These are phyloP conservation scores for Ascomycota sp. DNA, from an alignment of 2,329 filamentous ascomycete genomes.

Conservation along the genomic window DNA sequence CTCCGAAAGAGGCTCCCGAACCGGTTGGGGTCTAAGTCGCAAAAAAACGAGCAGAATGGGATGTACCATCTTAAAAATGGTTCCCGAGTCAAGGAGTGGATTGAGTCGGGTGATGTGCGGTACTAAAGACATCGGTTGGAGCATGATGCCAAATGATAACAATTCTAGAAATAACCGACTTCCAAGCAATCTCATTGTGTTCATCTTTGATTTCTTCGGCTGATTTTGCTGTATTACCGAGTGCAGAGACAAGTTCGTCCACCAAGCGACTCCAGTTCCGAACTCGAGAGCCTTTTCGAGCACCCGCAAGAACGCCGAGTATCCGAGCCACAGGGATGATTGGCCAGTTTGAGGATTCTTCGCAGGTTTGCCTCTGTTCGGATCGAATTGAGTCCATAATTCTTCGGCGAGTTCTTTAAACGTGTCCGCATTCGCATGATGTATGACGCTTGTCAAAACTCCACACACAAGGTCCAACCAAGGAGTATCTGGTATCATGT, in stretches of 20 bases:
- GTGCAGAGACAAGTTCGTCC: conserved; percentile 28
- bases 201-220: conserved; percentile 15
- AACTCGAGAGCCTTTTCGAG: conserved; percentile 63
- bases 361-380: conserved; percentile 12
- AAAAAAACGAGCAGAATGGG: conserved; percentile 65
- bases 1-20: conserved; percentile 65
- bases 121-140: conserved; percentile 63
- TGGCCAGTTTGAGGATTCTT: conserved; percentile 9
- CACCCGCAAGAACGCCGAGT: conserved; percentile 50
- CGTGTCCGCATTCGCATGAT: conserved; percentile 56
- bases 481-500: conserved; percentile 22
- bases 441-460: conserved; percentile 60
- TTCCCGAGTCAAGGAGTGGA: conserved; percentile 42
- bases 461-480: conserved; percentile 54
- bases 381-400: conserved; percentile 30
- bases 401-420: conserved; percentile 48
- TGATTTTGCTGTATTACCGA: conserved; percentile 25
- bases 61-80: conserved; percentile 56
- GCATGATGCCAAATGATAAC: conserved; percentile 55
- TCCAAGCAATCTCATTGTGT: conserved; percentile 27
- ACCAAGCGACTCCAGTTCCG: conserved; percentile 49
- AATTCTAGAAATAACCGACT: conserved; percentile 31
- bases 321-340: conserved; percentile 32
- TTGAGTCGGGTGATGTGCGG: conserved; percentile 45
- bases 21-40: conserved; percentile 48